Evolutionary conservation across 352 stramenopile genomes (phyloP), one percentile per base, ranked within the genome.

Genomic region (Phytopythium chamaehyphon): DNA sequence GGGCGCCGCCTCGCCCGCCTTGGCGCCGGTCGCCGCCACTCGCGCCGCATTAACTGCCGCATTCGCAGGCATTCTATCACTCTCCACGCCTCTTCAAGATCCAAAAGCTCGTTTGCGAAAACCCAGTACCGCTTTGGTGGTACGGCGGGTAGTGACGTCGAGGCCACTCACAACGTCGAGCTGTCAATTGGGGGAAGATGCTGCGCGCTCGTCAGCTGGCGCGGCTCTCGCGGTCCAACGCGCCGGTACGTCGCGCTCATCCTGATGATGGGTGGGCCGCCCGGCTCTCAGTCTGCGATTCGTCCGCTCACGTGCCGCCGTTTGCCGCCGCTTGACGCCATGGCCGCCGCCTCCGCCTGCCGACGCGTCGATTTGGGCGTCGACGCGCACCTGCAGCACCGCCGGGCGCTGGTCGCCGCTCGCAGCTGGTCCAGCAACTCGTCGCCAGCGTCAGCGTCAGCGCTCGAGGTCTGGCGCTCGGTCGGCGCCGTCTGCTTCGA

Each of bases 401-500:
- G 46, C 22, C 61, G 51, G 8, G 40, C 49, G 1, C 52, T 64
- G 40, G 62, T 68, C 47, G 26, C 61, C 37, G 43, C 72, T 12
- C 62, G 57, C 50, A 67, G 65, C 50, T 61, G 44, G 44, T 62
- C 49, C 24, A 40, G 26, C 28, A 4, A 8, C 21, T n/a, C n/a
- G n/a, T n/a, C n/a, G n/a, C n/a, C 64, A 14, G 48, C 67, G 51
- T 28, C 47, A 15, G 49, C 59, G 53, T 57, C 55, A 8, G 52
- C 61, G 37, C 71, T 64, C 51, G 74, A 86, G 15, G 57, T 87
- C 21, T 90, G 79, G 79, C 71, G 76, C n/a, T 86, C 75, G 0
- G 69, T 91, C 2, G 65, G 67, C 14, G 84, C 82, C 26, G 81
- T 94, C 23, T 94, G 83, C 64, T 93, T 93, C 51, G 93, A 99